Base-by-base conservation (phyloP, 1,284 basidiomycete genomes). In the Cystobasidium pallidum region DNA sequence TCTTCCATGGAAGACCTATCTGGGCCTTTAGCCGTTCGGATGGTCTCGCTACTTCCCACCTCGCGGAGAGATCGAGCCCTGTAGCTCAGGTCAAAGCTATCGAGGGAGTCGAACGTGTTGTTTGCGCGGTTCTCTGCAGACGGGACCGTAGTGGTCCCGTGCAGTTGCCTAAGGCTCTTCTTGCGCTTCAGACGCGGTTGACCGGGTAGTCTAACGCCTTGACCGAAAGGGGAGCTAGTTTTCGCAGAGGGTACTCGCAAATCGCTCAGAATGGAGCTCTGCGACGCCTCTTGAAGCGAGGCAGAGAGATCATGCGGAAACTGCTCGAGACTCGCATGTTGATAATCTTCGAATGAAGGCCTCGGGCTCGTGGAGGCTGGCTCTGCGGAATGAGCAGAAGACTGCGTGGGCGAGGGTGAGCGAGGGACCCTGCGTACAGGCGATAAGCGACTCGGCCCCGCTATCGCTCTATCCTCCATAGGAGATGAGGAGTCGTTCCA, bases 401-500 rank as follows among this genome's bases (percentile, higher is more conserved):
- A 34, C 3, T 57, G 32, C 1, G 2, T 15, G 2, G 24, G 49
- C n/a, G 49, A 24, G 7, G 3, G 49, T 24, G 49, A 26, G 24
- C 6, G 8, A 8, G 49, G 6, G 24, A 26, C 17, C 49, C 15
- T 51, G 49, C 49, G n/a, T 28, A 3, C 24, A 4, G 49, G 49
- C 4, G 30, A 32, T 3, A 21, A 3, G 11, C 28, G 55, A 34
- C 32, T 39, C 13, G 55, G 19, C 17, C 32, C 26, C 36, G 55
- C 49, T 24, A 57, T 34, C 6, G 34, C 30, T n/a, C 11, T 8
- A 11, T 32, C 34, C 3, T 3, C 11, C 32, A 32, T 45, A 19
- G 51, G 34, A 13, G 10, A 28, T 28, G 65, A 52, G 2, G 26
- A 32, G 19, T 68, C 72, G 17, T 73, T 72, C 78, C 78, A 78